Conservation (phyloP, 129 eudicot species). For the Chrysanthemum makinoi region DNA sequence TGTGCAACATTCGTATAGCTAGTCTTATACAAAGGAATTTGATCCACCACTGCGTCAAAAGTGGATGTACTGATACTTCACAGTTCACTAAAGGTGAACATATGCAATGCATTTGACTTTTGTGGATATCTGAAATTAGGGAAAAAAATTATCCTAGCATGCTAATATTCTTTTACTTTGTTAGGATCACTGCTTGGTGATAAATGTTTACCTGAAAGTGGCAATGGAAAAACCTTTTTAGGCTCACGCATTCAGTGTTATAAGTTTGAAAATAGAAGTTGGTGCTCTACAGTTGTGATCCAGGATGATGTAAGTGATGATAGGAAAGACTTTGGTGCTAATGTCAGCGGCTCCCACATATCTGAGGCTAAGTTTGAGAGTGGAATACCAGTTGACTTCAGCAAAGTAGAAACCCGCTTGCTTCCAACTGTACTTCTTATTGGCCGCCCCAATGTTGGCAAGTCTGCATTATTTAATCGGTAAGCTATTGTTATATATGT, state of each 20-base stretch:
- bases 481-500: conserved; percentile 23
- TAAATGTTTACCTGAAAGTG: conserved; percentile 15
- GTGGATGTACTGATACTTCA: background rate
- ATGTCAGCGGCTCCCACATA: conserved; percentile 11
- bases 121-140: background rate
- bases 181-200: conserved; percentile 31
- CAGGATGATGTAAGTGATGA: conserved; percentile 31
- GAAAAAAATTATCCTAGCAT: background rate
- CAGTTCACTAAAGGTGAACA: conserved; percentile 21
- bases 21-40: conserved; percentile 11
- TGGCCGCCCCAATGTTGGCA: conserved; percentile 98
- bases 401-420: conserved; percentile 57
- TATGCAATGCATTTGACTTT: background rate
- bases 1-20: conserved; percentile 3
- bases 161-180: conserved; percentile 16
- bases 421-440: conserved; percentile 89
- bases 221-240: conserved; percentile 14
- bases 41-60: conserved; percentile 13
- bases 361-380: conserved; percentile 30
- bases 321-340: conserved; percentile 23
- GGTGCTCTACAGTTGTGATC: conserved; percentile 34
- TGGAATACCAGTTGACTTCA: conserved; percentile 57
- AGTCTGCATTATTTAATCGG: conserved; percentile 95
- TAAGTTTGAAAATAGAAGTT: conserved; percentile 26
- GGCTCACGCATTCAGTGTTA: conserved; percentile 18